Conservation (phyloP, 2,329 filamentous ascomycete genomes). For the Tricladium varicosporioides region DNA sequence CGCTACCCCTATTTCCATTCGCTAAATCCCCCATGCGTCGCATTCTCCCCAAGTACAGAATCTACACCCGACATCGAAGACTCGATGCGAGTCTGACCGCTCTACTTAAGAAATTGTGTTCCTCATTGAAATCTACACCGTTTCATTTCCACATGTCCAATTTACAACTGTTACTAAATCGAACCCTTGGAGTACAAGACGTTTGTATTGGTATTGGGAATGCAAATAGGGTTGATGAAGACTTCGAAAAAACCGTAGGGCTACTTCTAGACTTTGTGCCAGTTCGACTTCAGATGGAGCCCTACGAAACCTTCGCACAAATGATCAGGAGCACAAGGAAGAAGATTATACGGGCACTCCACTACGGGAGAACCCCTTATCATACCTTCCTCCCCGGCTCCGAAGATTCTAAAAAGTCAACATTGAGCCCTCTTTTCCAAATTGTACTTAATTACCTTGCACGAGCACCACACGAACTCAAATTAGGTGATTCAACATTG, state of each 20-base stretch:
- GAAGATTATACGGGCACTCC: neutral
- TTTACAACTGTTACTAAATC: slow-evolving; percentile 37
- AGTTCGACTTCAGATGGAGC: neutral
- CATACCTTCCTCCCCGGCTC: neutral
- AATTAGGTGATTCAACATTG: neutral
- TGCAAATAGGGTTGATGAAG: slow-evolving; percentile 37
- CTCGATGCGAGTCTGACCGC: neutral
- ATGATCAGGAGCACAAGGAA: neutral
- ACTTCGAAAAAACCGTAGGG: slow-evolving; percentile 11
- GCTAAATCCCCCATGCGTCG: slow-evolving; percentile 22
- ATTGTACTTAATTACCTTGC: neutral
- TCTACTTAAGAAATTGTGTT: slow-evolving; percentile 27
- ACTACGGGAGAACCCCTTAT: neutral
- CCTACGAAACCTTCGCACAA: neutral
- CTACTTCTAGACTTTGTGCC: neutral
- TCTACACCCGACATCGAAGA: slow-evolving; percentile 22
- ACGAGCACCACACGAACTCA: neutral
- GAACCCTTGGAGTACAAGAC: slow-evolving; percentile 36
- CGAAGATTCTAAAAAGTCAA: neutral
- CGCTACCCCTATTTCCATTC: slow-evolving; percentile 37
- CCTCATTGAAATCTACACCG: slow-evolving; percentile 31
- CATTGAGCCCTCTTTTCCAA: neutral
- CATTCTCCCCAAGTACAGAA: slow-evolving; percentile 7
- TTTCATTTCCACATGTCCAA: slow-evolving; percentile 47
- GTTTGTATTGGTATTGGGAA: slow-evolving; percentile 48